Percentiles rank a stretch among this genome's conserved stretches.
Evolutionary conservation across 2,329 filamentous ascomycete genomes (phyloP).

Genomic region (Plectosphaerella cucumerina): DNA sequence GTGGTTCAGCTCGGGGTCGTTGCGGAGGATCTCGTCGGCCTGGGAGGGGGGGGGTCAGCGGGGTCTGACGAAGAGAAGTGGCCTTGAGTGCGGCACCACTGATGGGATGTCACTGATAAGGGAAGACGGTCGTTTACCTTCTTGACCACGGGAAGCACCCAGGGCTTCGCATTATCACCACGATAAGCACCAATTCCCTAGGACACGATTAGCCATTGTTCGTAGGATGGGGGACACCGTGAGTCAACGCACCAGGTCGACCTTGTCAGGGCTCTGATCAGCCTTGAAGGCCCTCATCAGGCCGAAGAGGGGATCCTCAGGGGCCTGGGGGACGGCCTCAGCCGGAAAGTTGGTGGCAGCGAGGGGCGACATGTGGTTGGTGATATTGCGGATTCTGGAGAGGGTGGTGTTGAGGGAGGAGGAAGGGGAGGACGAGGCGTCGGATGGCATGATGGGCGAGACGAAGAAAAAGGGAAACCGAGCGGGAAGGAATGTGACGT

Average conservation of each 20-base stretch:
- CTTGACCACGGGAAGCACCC: conserved; percentile 93
- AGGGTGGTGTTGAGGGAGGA: conserved; percentile 39
- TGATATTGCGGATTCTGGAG: conserved; percentile 56
- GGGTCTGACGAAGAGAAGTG: conserved; percentile 5
- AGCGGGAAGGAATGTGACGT: conserved; percentile 20
- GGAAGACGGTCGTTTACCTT: conserved; percentile 60
- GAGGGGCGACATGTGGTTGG: conserved; percentile 65
- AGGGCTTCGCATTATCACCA: conserved; percentile 93
- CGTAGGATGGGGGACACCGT: neutral
- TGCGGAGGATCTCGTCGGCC: conserved; percentile 86
- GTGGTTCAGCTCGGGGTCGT: conserved; percentile 89
- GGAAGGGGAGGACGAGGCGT: conserved; percentile 30
- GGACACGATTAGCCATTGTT: conserved; percentile 2
- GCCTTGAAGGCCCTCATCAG: conserved; percentile 83
- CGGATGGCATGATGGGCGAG: conserved; percentile 15
- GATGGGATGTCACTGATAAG: conserved; percentile 1
- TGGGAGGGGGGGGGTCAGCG: conserved; percentile 30
- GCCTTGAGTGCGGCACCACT: neutral
- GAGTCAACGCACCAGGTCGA: conserved; percentile 70
- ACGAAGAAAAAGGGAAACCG: conserved; percentile 17
- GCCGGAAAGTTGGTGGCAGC: conserved; percentile 67
- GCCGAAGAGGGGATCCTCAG: conserved; percentile 92
- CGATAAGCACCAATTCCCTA: conserved; percentile 86
- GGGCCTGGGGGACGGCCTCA: conserved; percentile 78
- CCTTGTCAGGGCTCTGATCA: conserved; percentile 74